Evolutionary conservation across 345 rosid species (phyloP), one percentile per base, ranked within the genome.

Genomic region (Eutrema japonicum): DNA sequence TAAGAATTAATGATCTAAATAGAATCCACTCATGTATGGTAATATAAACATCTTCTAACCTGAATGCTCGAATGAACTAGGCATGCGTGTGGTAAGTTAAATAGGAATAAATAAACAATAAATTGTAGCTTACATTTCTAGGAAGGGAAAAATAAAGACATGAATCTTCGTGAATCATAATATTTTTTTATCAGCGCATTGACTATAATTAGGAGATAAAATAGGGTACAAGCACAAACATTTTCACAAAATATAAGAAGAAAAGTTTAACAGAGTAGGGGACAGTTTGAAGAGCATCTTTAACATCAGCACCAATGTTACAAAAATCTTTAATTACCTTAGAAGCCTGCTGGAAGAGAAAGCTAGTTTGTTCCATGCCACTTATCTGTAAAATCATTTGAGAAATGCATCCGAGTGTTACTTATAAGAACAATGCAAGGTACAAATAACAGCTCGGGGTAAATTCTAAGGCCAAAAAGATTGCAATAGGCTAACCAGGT

Each of bases 281-380:
- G 16, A 32, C 37, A 47, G 58, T n/a, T 22, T 53, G 47, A 59
- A 65, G 64, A 35, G 35, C 56, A 50, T 26, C 1, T n/a, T 43
- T 60, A 37, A 64, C 69, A 64, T 45, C 50, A 29, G 5, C 54
- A 48, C 57, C 62, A 64, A 51, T 3, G 64, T 60, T 62, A 62
- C 51, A n/a, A 10, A 13, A 29, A 64, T 64, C 18, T 30, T 35
- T 55, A 64, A 11, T 66, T 82, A 91, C 98, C 98, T 94, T 91
- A 51, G 96, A 94, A 67, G 98, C 96, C 82, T 94, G 98, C 81
- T 91, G 98, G 84, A 91, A 94, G 48, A 94, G 83, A 78, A 94
- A 91, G 82, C 97, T 94, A 27, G 94, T 91, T 82, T 94, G 98
- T 82, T 94, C 97, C 98, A 94, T 91, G 73, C 97, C 98, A 82